A percentile compares a stretch with the other conserved stretches of the same genome.
These are phyloP conservation scores for Thinopyrum elongatum DNA, from an alignment of 176 grass and related monocot species.

Conservation along the genomic window DNA sequence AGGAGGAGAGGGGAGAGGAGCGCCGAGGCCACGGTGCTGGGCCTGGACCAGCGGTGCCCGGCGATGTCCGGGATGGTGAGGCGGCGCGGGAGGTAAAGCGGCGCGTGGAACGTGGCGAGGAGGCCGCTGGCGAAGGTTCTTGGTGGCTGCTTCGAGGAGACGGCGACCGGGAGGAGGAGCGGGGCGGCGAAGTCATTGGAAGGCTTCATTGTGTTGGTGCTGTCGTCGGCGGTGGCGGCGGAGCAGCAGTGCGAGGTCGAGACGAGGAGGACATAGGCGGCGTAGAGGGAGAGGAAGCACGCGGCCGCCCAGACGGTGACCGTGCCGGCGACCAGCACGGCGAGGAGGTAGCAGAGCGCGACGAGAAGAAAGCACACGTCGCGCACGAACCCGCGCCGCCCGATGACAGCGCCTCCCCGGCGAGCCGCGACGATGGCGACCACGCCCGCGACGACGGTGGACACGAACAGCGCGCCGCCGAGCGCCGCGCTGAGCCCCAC, in stretches of 20 bases:
- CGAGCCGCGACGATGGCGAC: slow-evolving; percentile 31
- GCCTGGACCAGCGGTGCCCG: slow-evolving; percentile 50
- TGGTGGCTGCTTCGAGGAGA: background rate
- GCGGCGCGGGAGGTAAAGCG: slow-evolving; percentile 67
- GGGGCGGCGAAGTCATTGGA: slow-evolving; percentile 15
- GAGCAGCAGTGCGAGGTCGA: slow-evolving; percentile 60
- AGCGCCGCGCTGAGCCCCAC: slow-evolving; percentile 73
- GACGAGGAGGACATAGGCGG: slow-evolving; percentile 62
- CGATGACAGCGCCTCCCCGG: background rate
- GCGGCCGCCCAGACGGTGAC: slow-evolving; percentile 61
- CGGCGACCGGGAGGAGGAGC: slow-evolving; percentile 1
- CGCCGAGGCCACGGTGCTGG: slow-evolving; percentile 12
- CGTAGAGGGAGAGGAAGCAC: slow-evolving; percentile 75
- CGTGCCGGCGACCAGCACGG: slow-evolving; percentile 46
- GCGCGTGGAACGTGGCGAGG: slow-evolving; percentile 33
- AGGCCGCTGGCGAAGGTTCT: background rate
- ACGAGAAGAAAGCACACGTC: slow-evolving; percentile 69
- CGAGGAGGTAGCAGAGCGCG: slow-evolving; percentile 59
- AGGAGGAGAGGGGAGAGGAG: slow-evolving; percentile 47
- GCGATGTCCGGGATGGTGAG: slow-evolving; percentile 76
- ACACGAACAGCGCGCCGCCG: slow-evolving; percentile 75
- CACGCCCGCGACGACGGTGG: slow-evolving; percentile 65
- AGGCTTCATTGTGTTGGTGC: background rate
- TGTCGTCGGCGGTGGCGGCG: too few species aligned
- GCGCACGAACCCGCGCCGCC: slow-evolving; percentile 55